Base-by-base conservation (phyloP, 768 basidiomycete genomes). In the Postia placenta region DNA sequence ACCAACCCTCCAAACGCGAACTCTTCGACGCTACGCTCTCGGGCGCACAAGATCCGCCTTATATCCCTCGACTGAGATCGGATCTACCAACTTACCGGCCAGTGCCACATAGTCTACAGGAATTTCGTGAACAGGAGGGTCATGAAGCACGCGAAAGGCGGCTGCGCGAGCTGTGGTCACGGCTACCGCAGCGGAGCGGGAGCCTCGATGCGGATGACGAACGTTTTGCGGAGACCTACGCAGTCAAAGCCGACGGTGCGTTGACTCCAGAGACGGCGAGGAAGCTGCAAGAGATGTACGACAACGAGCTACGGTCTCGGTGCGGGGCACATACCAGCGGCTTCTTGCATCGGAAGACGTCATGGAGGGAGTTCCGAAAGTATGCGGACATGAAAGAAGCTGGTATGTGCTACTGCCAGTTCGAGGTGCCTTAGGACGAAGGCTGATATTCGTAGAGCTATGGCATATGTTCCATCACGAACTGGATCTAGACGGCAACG, bases 381-480 rank as follows among this genome's bases (percentile, higher is more conserved):
- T 93, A 90, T 61, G 86, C 85, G 39, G 78, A 85, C 54, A 75
- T 74, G 48, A 92, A 93, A 68, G 91, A 92, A 77, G 76, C 72
- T 47, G 91, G 90, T 85, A 61, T 60, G 79, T 75, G 36, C 15
- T 39, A 15, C 28, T 19, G 22, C 20, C 28, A 36, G 9, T 22
- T 27, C 11, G 2, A 2, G 14, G n/a, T 6, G 35, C 22, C 27
- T 24, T 42, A 14, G 33, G 3, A 15, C 19, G 14, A 33, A 52
- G 44, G 36, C 24, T 47, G 17, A 50, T 41, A 30, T 52, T 22
- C 38, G 30, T 49, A 91, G 92, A 95, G 66, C 73, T 96, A 19
- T 96, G 94, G 94, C 73, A 79, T 44, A 83, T 93, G 48, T 96
- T 96, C 67, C 89, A 90, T 55, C 76, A 92, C 60, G 87, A 93